A percentile compares a stretch with the other conserved stretches of the same genome.
Evolutionary conservation across 2,329 filamentous ascomycete genomes (phyloP).

Genomic region (Aspergillus neotritici): DNA sequence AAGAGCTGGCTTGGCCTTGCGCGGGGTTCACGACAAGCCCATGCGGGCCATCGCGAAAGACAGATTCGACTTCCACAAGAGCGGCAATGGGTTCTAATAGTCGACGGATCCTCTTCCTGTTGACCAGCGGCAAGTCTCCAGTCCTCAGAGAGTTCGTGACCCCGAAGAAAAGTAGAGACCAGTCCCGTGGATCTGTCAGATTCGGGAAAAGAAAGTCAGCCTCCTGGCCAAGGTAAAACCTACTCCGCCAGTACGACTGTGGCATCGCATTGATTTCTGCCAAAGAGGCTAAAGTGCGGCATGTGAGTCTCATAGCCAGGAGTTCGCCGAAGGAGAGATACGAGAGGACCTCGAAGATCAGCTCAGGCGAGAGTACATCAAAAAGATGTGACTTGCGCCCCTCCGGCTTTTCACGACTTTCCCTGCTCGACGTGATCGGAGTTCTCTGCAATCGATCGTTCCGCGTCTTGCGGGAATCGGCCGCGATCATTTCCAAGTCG

Average conservation of each 20-base stretch:
- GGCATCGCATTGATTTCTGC: conserved; percentile 1
- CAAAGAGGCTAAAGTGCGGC: neutral
- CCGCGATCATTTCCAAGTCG: neutral
- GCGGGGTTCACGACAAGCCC: neutral
- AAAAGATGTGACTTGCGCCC: neutral
- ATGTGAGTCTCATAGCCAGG: neutral
- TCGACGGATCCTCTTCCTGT: conserved; percentile 8
- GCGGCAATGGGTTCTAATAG: conserved; percentile 11
- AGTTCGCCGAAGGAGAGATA: conserved; percentile 5
- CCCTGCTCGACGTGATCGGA: too few species aligned
- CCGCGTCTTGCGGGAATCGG: too few species aligned
- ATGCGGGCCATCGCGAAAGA: neutral
- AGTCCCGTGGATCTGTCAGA: conserved; percentile 1
- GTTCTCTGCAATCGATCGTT: too few species aligned
- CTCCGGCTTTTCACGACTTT: neutral
- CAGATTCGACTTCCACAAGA: conserved; percentile 6
- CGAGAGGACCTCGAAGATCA: conserved; percentile 3
- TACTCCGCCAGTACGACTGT: conserved; percentile 11
- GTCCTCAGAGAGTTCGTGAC: neutral
- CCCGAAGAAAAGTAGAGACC: conserved; percentile 9
- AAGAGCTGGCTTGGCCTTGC: neutral
- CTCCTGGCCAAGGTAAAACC: conserved; percentile 9
- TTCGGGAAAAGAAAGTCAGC: conserved; percentile 12
- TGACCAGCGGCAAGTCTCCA: neutral
- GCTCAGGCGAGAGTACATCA: conserved; percentile 1